Evolutionary conservation across 805 yeast species (phyloP), one percentile per base, ranked within the genome.

Genomic region (Starmerella vaccinii): DNA sequence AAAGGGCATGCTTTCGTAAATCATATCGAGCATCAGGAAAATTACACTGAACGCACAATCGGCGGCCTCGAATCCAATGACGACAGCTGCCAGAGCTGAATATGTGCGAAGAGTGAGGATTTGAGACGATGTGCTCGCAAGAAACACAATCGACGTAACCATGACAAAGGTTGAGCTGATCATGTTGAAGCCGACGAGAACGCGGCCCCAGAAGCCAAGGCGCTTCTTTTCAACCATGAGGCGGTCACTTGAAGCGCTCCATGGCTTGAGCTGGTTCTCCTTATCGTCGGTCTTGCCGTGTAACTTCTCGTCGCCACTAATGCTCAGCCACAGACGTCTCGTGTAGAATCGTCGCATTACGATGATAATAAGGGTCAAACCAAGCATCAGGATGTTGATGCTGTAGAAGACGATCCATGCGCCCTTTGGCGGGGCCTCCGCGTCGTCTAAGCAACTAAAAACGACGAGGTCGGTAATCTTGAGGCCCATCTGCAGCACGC

Each of bases 41-140:
- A 57, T 33, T n/a, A 52, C 61, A n/a, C 55, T 41, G 5, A 58
- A 44, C 3, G 55, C 58, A 21, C 60, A 56, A 24, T 52, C 60
- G 3, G 56, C 33, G 7, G 55, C 52, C 41, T 58, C 57, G n/a
- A 56, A 54, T 7, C 55, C 56, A 2, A 54, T 49, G 10, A 50
- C 44, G 13, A 54, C 29, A 2, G 52, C 54, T 5, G 52, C 50
- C 23, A 22, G 12, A 12, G 18, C 37, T n/a, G 50, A 46, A 39
- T 53, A 50, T 3, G n/a, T 16, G 26, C 42, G 48, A 26, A 35
- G 27, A n/a, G 53, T 42, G 15, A 57, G 47, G 16, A 55, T 49
- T 7, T 47, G 53, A 9, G 57, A 50, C 30, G 59, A 49, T 10
- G 59, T 34, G 41, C 56, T 51, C 5, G 55, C 60, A 5, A 57